These are phyloP conservation scores for Microglena sp. DNA, from an alignment of 139 green algal genomes.

Conservation along the genomic window DNA sequence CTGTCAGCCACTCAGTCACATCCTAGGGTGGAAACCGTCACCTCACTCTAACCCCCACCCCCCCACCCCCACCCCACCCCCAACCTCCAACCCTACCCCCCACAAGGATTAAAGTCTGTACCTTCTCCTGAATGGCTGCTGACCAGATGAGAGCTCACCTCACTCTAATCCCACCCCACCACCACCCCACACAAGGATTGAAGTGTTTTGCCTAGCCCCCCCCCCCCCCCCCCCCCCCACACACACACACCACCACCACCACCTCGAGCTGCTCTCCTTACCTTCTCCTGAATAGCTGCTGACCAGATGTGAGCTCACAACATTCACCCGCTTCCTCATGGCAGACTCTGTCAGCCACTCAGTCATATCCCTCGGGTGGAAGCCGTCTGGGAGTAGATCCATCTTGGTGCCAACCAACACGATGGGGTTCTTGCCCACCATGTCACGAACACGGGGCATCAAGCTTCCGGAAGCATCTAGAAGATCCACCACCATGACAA, in stretches of 20 bases:
- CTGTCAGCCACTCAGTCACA: slow-evolving; percentile 67
- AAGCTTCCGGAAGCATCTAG: slow-evolving; percentile 50
- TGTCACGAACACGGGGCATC: slow-evolving; percentile 53
- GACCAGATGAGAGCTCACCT: no score
- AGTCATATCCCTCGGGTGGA: slow-evolving; percentile 28
- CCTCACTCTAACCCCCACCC: no score
- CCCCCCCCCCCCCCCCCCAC: no score
- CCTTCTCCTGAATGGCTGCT: no score
- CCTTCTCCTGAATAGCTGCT: slow-evolving; percentile 47
- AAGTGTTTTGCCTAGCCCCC: slow-evolving; percentile 32
- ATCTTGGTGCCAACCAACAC: slow-evolving; percentile 87
- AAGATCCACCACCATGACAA: slow-evolving; percentile 84
- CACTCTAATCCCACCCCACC: no score
- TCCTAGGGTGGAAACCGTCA: slow-evolving; percentile 23
- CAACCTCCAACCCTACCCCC: no score
- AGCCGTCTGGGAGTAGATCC: slow-evolving; percentile 77
- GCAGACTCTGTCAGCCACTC: slow-evolving; percentile 66
- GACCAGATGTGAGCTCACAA: slow-evolving; percentile 59
- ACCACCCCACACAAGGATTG: no score
- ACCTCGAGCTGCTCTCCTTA: no score
- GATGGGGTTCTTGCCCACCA: slow-evolving; percentile 89
- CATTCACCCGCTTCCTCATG: slow-evolving; percentile 50
- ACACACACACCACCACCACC: no score
- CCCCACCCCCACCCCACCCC: no score
- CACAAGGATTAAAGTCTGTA: no score